Evolutionary conservation across 2,329 filamentous ascomycete species (phyloP).

Genomic region (Talaromyces amestolkiae): DNA sequence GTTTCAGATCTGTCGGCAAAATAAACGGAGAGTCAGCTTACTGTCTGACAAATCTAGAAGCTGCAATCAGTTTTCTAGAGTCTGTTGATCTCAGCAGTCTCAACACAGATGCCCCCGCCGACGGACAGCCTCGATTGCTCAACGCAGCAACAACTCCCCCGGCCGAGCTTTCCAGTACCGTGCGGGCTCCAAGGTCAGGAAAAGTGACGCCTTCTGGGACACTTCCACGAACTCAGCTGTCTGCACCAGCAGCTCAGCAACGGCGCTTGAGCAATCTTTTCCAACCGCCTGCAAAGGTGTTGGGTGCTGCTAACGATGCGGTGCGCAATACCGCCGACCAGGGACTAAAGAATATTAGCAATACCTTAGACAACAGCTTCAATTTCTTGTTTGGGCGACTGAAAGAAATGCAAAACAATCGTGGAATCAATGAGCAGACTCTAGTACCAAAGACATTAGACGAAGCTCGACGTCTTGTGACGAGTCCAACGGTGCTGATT

Average conservation of each 20-base stretch:
- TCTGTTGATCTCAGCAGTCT: constrained; percentile 91
- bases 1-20: constrained; percentile 80
- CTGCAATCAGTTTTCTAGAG: constrained; percentile 88
- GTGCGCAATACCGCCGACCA: constrained; percentile 88
- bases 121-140: constrained; percentile 61
- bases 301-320: constrained; percentile 79
- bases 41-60: constrained; percentile 92
- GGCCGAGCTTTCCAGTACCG: constrained; percentile 28
- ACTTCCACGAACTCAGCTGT: constrained; percentile 30
- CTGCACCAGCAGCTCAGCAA: constrained; percentile 55
- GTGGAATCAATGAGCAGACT: constrained; percentile 43
- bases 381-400: constrained; percentile 88
- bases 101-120: constrained; percentile 71
- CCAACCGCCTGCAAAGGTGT: constrained; percentile 75
- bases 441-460: constrained; percentile 83
- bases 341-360: constrained; percentile 86
- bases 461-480: constrained; percentile 85
- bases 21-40: constrained; percentile 94
- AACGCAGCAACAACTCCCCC: constrained; percentile 29
- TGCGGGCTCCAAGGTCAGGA: constrained; percentile 26
- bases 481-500: constrained; percentile 48
- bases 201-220: constrained; percentile 35
- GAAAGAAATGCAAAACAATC: constrained; percentile 62
- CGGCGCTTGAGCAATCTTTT: constrained; percentile 81
- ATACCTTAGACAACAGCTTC: constrained; percentile 85